phyloP scores from a whole-genome alignment of 371 early-diverging fungal genomes.

The Basidiobolus heterosporus region DNA sequence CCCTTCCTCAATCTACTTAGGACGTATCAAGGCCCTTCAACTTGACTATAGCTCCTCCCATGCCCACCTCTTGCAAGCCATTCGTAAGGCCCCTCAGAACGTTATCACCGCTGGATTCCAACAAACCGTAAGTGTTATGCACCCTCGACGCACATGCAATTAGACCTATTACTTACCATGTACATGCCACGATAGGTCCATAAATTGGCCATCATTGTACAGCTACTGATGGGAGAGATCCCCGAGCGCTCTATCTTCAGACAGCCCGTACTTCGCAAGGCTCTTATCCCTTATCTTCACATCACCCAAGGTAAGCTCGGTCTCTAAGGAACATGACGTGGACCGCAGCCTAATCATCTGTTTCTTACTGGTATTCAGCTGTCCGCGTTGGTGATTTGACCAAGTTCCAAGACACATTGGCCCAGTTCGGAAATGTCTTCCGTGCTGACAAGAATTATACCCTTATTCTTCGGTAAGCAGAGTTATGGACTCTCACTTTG shows the following conservation, averaged over 20 bases:
- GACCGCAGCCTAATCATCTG: neutral
- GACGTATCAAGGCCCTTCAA: constrained; percentile 86
- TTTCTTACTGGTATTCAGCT: constrained; percentile 25
- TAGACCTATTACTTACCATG: neutral
- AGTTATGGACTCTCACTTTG: neutral
- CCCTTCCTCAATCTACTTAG: constrained; percentile 40
- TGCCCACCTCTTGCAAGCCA: constrained; percentile 72
- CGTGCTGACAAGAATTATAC: constrained; percentile 77
- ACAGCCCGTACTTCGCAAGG: constrained; percentile 61
- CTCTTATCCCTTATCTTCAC: constrained; percentile 77
- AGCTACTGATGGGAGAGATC: constrained; percentile 91
- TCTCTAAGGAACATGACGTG: neutral
- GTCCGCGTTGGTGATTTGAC: constrained; percentile 87
- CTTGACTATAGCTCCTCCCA: constrained; percentile 87
- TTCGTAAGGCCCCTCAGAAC: constrained; percentile 86
- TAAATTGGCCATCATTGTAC: constrained; percentile 88
- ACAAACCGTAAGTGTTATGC: constrained; percentile 61
- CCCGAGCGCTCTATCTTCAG: constrained; percentile 86
- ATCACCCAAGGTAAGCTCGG: constrained; percentile 65
- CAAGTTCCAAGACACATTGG: constrained; percentile 79
- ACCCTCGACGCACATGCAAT: no score
- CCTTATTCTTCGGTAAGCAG: constrained; percentile 56
- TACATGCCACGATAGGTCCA: constrained; percentile 31
- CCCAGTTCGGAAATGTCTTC: constrained; percentile 53
- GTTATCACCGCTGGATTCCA: constrained; percentile 82